phyloP scores from a whole-genome alignment of 441 rosid species.

The Lepidium campestre region DNA sequence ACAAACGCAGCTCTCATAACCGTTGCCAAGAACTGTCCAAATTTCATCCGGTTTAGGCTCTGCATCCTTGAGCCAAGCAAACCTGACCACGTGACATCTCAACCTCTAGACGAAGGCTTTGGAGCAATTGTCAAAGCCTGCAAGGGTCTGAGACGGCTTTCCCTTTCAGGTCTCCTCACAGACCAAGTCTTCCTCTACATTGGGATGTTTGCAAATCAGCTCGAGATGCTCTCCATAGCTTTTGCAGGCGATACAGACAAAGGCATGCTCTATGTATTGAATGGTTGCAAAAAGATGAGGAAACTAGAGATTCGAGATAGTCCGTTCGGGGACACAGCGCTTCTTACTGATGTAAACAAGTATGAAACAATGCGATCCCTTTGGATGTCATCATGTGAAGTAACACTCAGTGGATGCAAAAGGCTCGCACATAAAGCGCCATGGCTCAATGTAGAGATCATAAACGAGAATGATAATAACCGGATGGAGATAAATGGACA shows the following conservation, averaged over 20 bases:
- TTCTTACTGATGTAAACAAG: constrained; percentile 79
- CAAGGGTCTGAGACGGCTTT: constrained; percentile 62
- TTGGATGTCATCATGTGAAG: constrained; percentile 97
- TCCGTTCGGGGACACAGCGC: constrained; percentile 83
- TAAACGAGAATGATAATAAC: constrained; percentile 37
- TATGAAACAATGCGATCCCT: constrained; percentile 99
- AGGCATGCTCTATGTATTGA: constrained; percentile 74
- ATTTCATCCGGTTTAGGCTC: constrained; percentile 72
- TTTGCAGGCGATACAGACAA: constrained; percentile 81
- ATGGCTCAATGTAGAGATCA: constrained; percentile 76
- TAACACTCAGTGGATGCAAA: constrained; percentile 83
- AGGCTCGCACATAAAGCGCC: constrained; percentile 65
- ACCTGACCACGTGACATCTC: constrained; percentile 62
- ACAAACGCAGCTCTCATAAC: constrained; percentile 86
- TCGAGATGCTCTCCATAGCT: constrained; percentile 93
- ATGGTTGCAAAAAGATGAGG: constrained; percentile 79
- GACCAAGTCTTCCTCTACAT: constrained; percentile 76
- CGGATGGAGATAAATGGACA: constrained; percentile 28
- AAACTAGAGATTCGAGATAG: constrained; percentile 84
- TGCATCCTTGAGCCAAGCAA: constrained; percentile 76
- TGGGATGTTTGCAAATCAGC: constrained; percentile 69
- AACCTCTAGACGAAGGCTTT: constrained; percentile 88
- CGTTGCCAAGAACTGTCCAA: constrained; percentile 75
- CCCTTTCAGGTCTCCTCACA: constrained; percentile 73
- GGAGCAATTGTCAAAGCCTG: constrained; percentile 86